phyloP scores from a whole-genome alignment of 768 basidiomycete genomes.

The Tremella fuciformis region DNA sequence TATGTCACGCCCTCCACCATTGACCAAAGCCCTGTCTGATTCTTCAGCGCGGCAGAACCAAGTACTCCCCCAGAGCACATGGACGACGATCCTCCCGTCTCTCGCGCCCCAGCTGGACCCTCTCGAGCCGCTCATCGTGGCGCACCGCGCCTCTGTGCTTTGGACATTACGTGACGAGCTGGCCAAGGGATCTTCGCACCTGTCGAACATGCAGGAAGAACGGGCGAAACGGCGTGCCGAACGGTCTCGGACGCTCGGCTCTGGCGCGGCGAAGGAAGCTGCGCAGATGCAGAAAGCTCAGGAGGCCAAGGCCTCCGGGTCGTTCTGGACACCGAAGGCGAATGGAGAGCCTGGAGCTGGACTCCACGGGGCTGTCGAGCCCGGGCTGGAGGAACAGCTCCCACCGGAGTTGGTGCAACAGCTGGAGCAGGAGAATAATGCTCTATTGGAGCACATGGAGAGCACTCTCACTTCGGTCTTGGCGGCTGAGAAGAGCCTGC shows the following conservation, averaged over 20 bases:
- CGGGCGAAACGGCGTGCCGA: slow-evolving; percentile 84
- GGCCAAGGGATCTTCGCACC: slow-evolving; percentile 70
- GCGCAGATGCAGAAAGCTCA: not conserved
- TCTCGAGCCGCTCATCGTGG: slow-evolving; percentile 65
- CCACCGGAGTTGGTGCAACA: slow-evolving; percentile 63
- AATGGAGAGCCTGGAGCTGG: slow-evolving; percentile 22
- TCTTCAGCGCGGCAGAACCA: slow-evolving; percentile 23
- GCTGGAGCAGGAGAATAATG: slow-evolving; percentile 88
- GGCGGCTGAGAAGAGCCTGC: slow-evolving; percentile 81
- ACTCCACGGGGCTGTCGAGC: slow-evolving; percentile 65
- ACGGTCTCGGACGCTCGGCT: slow-evolving; percentile 72
- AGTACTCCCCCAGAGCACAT: slow-evolving; percentile 56
- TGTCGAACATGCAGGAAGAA: slow-evolving; percentile 91
- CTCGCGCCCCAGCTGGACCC: slow-evolving; percentile 59
- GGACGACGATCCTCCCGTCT: slow-evolving; percentile 66
- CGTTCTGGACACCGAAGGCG: not conserved
- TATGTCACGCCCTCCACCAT: slow-evolving; percentile 55
- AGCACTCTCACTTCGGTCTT: slow-evolving; percentile 84
- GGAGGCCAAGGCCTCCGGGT: slow-evolving; percentile 11
- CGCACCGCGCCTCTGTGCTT: slow-evolving; percentile 86
- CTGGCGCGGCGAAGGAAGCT: slow-evolving; percentile 57
- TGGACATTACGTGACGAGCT: slow-evolving; percentile 84
- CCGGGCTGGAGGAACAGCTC: slow-evolving; percentile 23
- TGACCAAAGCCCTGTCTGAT: slow-evolving; percentile 21
- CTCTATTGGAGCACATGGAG: slow-evolving; percentile 77